Evolutionary conservation across 2,329 filamentous ascomycete species (phyloP).

Genomic region (Acephala macrosclerotiorum): DNA sequence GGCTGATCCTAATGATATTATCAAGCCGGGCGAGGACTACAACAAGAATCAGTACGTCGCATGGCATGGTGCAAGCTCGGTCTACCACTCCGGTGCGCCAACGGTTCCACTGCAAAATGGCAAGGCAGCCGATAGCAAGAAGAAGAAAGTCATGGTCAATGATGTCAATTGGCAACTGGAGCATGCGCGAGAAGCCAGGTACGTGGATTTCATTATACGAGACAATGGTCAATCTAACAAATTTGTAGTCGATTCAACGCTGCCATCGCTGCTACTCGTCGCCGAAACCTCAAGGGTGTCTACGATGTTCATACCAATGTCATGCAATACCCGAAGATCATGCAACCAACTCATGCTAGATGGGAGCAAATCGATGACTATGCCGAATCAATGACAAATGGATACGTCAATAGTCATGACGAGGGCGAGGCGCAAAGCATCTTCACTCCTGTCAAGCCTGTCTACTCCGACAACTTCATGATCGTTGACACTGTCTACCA

Average conservation of each 20-base stretch:
- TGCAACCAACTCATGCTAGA: constrained; percentile 87
- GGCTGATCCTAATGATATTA: constrained; percentile 88
- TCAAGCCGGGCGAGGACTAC: constrained; percentile 83
- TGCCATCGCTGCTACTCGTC: constrained; percentile 70
- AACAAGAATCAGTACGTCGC: constrained; percentile 99
- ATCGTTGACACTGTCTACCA: constrained; percentile 68
- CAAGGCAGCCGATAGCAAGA: constrained; percentile 79
- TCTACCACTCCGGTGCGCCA: constrained; percentile 86
- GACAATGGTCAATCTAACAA: constrained; percentile 22
- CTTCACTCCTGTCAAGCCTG: constrained; percentile 61
- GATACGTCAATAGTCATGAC: constrained; percentile 21
- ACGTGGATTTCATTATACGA: constrained; percentile 44
- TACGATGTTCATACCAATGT: constrained; percentile 95
- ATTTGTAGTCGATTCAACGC: constrained; percentile 82
- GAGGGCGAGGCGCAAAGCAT: constrained; percentile 45
- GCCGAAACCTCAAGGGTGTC: constrained; percentile 72
- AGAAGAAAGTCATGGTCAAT: constrained; percentile 85
- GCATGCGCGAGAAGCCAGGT: constrained; percentile 92
- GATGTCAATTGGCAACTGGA: constrained; percentile 97
- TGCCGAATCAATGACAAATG: constrained; percentile 28
- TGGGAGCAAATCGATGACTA: constrained; percentile 73
- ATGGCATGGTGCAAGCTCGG: constrained; percentile 95
- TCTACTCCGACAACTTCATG: constrained; percentile 67
- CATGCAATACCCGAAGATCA: constrained; percentile 85
- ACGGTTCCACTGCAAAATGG: constrained; percentile 78